phyloP scores from a whole-genome alignment of 768 basidiomycete species.

The Hysterangium stoloniferum region DNA sequence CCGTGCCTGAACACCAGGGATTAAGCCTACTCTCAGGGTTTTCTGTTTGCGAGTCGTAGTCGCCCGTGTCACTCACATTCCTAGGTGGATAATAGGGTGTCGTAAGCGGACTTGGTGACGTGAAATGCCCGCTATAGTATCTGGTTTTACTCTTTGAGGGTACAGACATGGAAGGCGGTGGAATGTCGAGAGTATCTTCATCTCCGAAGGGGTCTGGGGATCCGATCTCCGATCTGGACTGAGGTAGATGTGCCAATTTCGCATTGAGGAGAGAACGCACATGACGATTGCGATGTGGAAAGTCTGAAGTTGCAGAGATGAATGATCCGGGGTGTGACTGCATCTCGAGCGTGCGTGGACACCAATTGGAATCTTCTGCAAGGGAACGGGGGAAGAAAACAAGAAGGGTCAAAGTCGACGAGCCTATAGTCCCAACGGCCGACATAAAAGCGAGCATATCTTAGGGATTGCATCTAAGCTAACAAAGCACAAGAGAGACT shows the following conservation, averaged over 20 bases:
- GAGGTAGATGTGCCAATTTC: neutral
- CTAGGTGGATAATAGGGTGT: neutral
- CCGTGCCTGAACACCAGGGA: too few species aligned
- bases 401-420: conserved; percentile 72
- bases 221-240: neutral
- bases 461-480: conserved; percentile 16
- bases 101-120: neutral
- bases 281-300: neutral
- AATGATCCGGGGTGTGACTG: conserved; percentile 1
- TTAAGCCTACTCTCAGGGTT: neutral
- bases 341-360: conserved; percentile 2
- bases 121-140: neutral
- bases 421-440: conserved; percentile 69
- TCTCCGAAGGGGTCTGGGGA: neutral
- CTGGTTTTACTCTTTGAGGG: neutral
- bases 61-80: neutral
- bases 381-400: conserved; percentile 60
- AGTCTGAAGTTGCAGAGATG: neutral
- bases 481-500: conserved; percentile 4
- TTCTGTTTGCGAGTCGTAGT: neutral
- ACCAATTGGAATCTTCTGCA: conserved; percentile 6
- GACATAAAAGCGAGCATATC: conserved; percentile 68
- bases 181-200: neutral
- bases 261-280: neutral
- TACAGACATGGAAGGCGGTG: neutral